phyloP scores from a whole-genome alignment of 2,329 filamentous ascomycete genomes.

The Gnomoniopsis sp. region DNA sequence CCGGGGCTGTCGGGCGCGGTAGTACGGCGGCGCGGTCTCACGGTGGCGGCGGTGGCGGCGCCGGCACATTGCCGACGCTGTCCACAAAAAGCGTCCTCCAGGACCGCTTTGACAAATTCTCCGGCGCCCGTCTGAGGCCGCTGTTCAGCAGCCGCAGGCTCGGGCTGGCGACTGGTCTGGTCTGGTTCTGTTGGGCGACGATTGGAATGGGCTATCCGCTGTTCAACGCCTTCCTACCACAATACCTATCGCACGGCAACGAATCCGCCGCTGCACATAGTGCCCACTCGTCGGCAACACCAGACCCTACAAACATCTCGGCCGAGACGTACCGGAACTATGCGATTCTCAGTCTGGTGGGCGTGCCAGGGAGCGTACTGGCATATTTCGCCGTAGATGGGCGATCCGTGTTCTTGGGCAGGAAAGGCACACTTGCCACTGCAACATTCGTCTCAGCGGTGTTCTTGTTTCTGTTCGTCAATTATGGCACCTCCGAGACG shows the following conservation, averaged over 20 bases:
- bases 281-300: conserved; percentile 27
- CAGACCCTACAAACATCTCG: conserved; percentile 34
- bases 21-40: not conserved
- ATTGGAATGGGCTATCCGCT: conserved; percentile 86
- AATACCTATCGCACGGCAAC: conserved; percentile 66
- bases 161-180: conserved; percentile 47
- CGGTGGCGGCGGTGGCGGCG: not conserved
- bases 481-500: conserved; percentile 51
- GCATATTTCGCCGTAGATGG: conserved; percentile 70
- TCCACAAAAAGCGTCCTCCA: conserved; percentile 44
- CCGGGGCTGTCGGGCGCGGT: conserved; percentile 24
- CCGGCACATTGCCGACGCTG: conserved; percentile 3
- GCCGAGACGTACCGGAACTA: conserved; percentile 71
- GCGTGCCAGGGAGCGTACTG: conserved; percentile 73
- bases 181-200: conserved; percentile 79
- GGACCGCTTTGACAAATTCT: conserved; percentile 63
- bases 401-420: conserved; percentile 60
- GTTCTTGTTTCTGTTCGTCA: conserved; percentile 66
- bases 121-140: conserved; percentile 61
- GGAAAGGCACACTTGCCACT: conserved; percentile 67
- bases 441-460: conserved; percentile 65
- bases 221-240: conserved; percentile 87
- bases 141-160: conserved; percentile 57
- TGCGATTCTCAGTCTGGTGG: conserved; percentile 72
- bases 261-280: not conserved